phyloP scores from a whole-genome alignment of 1,284 basidiomycete species.

The Tremellales sp. region DNA sequence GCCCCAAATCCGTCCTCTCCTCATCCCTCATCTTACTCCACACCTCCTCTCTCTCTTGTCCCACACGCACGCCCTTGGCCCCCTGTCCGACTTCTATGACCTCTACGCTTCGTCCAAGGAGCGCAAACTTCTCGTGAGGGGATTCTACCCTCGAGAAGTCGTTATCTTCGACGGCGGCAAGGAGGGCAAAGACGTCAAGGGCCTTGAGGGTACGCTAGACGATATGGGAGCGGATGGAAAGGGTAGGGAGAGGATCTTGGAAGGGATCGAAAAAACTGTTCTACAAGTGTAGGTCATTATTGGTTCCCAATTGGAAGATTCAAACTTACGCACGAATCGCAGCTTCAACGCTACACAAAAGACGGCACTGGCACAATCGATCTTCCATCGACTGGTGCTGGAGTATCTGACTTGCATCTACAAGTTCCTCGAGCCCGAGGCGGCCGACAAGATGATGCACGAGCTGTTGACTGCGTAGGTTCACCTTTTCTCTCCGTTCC shows the following conservation, averaged over 20 bases:
- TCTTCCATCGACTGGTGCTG: constrained; percentile 67
- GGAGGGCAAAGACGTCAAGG: constrained; percentile 44
- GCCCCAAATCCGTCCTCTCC: constrained; percentile 61
- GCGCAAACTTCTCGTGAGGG: constrained; percentile 68
- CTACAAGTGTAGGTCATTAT: constrained; percentile 62
- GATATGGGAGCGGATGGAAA: constrained; percentile 59
- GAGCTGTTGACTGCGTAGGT: constrained; percentile 43
- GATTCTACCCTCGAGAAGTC: constrained; percentile 85
- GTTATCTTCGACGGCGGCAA: constrained; percentile 68
- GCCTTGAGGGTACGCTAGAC: constrained; percentile 63
- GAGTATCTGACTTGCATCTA: constrained; percentile 48
- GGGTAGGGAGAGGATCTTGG: constrained; percentile 62
- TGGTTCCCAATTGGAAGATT: not conserved
- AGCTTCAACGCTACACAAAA: constrained; percentile 89
- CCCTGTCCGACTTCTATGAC: constrained; percentile 81
- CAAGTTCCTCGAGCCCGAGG: constrained; percentile 39
- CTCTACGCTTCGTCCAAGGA: constrained; percentile 79
- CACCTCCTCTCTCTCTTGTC: constrained; percentile 68
- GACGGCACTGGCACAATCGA: constrained; percentile 73
- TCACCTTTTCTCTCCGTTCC: not conserved
- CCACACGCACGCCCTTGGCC: constrained; percentile 74
- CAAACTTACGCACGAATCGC: not conserved
- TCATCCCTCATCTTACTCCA: constrained; percentile 71
- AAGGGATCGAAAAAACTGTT: constrained; percentile 67
- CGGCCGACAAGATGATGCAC: constrained; percentile 47